Base-by-base conservation (phyloP, 2,329 filamentous ascomycete genomes). In the Aspergillus quadrilineatus region DNA sequence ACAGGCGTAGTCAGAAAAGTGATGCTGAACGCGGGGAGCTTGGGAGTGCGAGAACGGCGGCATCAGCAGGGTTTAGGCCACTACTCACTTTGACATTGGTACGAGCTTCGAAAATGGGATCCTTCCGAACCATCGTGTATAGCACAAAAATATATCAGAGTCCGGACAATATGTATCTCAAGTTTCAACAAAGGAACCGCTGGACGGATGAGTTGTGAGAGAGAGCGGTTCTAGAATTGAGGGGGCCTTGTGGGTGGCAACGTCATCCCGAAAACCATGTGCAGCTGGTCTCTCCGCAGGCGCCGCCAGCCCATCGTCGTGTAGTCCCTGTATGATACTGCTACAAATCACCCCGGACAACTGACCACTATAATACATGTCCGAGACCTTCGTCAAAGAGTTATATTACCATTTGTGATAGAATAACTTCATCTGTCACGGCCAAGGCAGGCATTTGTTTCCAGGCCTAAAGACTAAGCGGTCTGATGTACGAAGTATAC, bases 81-180 rank as follows among this genome's bases (percentile, higher is more conserved):
- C 22, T 55, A 56, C 64, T 59, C 47, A 75, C 73, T 60, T 75
- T 74, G 47, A 75, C 73, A 74, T 75, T 75, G 39, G 73, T 75
- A 57, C 73, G 73, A 42, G 73, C 73, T 63, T 75, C 73, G 53
- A 75, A 75, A 41, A 75, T 75, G 42, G 73, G 73, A 61, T 75
- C 73, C 59, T 70, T 72, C 53, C 72, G 70, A 61, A 73, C 71
- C 73, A 75, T 75, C 45, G 59, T 73, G 66, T 28, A 43, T 29
- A 28, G 36, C 26, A 4, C 15, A 36, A 14, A 15, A 8, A 39
- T 12, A 3, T 9, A 42, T 14, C 34, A 29, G 8, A 15, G 22
- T 34, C 4, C 14, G 12, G 17, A 42, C 5, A 37, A 12, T 4
- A 15, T 1, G 45, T 39, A 42, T 3, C 36, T 53, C 26, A 45